Conservation (phyloP, 345 rosid species). For the Cardamine chenopodiifolia region DNA sequence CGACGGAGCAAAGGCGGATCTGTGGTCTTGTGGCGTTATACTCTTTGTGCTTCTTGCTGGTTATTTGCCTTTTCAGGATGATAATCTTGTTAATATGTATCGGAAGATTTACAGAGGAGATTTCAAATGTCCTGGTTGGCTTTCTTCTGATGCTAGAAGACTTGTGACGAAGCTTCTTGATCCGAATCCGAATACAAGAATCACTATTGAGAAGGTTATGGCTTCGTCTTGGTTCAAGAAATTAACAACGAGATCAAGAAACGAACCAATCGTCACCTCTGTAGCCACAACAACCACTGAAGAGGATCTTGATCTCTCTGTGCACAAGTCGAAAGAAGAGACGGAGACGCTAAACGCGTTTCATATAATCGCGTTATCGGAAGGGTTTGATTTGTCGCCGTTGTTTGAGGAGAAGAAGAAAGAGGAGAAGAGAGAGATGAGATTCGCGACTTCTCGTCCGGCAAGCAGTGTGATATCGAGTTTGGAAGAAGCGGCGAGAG, state of each 20-base stretch:
- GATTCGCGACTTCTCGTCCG: slow-evolving; percentile 76
- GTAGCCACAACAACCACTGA: slow-evolving; percentile 28
- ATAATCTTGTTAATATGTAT: slow-evolving; percentile 78
- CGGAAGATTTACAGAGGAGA: slow-evolving; percentile 83
- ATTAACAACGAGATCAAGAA: slow-evolving; percentile 40
- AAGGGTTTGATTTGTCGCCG: slow-evolving; percentile 87
- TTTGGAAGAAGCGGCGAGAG: slow-evolving; percentile 73
- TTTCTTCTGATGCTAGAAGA: slow-evolving; percentile 73
- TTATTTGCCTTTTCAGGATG: slow-evolving; percentile 83
- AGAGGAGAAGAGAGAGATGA: slow-evolving; percentile 76
- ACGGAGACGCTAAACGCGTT: slow-evolving; percentile 80
- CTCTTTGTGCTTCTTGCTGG: slow-evolving; percentile 88
- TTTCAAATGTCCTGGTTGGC: slow-evolving; percentile 91
- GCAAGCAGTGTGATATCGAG: slow-evolving; percentile 85
- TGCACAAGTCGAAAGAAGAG: slow-evolving; percentile 44
- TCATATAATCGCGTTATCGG: slow-evolving; percentile 81
- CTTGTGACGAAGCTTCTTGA: slow-evolving; percentile 82
- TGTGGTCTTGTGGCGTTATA: slow-evolving; percentile 97
- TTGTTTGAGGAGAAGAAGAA: slow-evolving; percentile 86
- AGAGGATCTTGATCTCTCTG: slow-evolving; percentile 26
- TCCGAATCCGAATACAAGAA: slow-evolving; percentile 71
- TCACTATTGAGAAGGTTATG: slow-evolving; percentile 59
- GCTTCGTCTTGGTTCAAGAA: slow-evolving; percentile 83
- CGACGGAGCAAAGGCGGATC: slow-evolving; percentile 88
- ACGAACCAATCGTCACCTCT: slow-evolving; percentile 1